These are phyloP conservation scores for Talaromyces liani DNA, from an alignment of 495 filamentous ascomycete genomes.

Conservation along the genomic window DNA sequence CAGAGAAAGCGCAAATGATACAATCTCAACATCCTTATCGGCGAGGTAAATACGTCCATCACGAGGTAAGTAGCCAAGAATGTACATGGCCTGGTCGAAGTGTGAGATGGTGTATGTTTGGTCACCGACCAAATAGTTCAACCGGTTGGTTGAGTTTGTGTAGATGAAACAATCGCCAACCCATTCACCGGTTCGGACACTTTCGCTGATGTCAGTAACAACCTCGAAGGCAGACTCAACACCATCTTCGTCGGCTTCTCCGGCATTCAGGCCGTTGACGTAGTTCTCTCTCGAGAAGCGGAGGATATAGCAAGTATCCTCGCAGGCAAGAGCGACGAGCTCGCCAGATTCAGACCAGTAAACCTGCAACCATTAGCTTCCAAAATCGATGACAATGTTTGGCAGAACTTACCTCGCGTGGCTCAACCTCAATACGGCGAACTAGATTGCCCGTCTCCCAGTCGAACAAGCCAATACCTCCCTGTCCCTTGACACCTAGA, in stretches of 20 bases:
- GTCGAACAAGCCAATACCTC: conserved; percentile 91
- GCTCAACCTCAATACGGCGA: conserved; percentile 92
- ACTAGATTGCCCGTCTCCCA: conserved; percentile 88
- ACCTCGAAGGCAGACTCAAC: conserved; percentile 97
- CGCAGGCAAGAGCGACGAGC: conserved; percentile 84
- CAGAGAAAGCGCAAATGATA: conserved; percentile 85
- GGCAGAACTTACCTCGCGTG: conserved; percentile 51
- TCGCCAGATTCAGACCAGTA: conserved; percentile 98
- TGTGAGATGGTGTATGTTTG: conserved; percentile 98
- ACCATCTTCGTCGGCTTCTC: conserved; percentile 85
- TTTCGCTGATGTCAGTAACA: conserved; percentile 90
- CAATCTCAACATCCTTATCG: conserved; percentile 89
- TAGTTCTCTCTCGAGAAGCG: conserved; percentile 87
- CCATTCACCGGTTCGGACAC: conserved; percentile 93
- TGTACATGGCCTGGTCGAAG: conserved; percentile 91
- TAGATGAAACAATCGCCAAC: conserved; percentile 98
- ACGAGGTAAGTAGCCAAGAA: conserved; percentile 89
- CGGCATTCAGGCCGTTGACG: conserved; percentile 68
- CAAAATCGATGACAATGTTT: conserved; percentile 1
- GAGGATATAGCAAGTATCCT: conserved; percentile 92
- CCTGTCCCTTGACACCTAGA: conserved; percentile 91
- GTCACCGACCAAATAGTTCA: conserved; percentile 97
- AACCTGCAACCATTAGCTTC: conserved; percentile 43
- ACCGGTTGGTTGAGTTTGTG: conserved; percentile 89
- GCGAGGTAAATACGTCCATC: conserved; percentile 89